Percentiles rank a stretch among this genome's conserved stretches.
These are phyloP conservation scores for Tausonia pullulans DNA, from an alignment of 1,284 basidiomycete species.

Conservation along the genomic window DNA sequence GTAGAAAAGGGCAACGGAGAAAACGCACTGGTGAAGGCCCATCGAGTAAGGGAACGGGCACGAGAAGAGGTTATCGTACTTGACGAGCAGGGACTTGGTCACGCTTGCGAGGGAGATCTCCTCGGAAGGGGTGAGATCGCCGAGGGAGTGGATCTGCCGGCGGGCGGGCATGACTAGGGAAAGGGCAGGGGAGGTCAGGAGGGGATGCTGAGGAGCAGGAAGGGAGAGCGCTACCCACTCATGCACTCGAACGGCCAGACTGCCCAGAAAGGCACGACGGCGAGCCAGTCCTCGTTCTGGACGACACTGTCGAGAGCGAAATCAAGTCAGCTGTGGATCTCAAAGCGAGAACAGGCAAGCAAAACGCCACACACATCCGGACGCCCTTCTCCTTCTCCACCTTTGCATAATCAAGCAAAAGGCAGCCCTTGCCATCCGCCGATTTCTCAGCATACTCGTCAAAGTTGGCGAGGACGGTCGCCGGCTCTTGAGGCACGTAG, in stretches of 20 bases:
- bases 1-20: constrained; percentile 26
- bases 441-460: constrained; percentile 44
- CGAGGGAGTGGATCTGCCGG: constrained; percentile 61
- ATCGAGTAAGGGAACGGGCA: constrained; percentile 92
- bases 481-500: constrained; percentile 57
- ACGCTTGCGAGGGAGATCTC: constrained; percentile 53
- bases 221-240: constrained; percentile 37
- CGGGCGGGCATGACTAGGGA: constrained; percentile 59
- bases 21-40: constrained; percentile 77
- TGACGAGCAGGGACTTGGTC: constrained; percentile 53
- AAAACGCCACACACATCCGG: constrained; percentile 48
- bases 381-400: constrained; percentile 51
- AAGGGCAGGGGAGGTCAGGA: neutral
- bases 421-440: constrained; percentile 50
- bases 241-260: constrained; percentile 89
- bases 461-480: constrained; percentile 52
- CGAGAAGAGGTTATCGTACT: constrained; percentile 74
- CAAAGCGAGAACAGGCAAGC: neutral
- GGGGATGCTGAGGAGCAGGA: neutral
- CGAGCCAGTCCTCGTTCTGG: constrained; percentile 69
- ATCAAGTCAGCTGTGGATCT: no score
- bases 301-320: constrained; percentile 11
- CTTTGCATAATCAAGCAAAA: constrained; percentile 76
- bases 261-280: constrained; percentile 91
- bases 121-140: constrained; percentile 52